Conservation (phyloP, 2,329 filamentous ascomycete genomes). For the Pyricularia pennisetigena region DNA sequence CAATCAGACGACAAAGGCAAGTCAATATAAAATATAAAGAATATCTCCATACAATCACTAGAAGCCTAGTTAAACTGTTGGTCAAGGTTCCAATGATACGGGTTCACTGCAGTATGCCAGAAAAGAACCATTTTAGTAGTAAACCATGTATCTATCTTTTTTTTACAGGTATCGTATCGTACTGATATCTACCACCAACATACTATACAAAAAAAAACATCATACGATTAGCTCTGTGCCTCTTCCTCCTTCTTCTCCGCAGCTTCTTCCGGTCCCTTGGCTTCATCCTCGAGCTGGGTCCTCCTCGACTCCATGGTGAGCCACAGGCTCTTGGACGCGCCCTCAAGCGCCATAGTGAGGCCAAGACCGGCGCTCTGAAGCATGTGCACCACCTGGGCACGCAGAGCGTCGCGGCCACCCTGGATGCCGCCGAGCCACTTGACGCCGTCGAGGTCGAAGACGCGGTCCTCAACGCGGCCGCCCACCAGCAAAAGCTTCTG, state of each 20-base stretch:
- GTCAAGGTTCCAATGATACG: not conserved
- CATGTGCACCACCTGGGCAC: slow-evolving; percentile 71
- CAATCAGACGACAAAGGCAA: not conserved
- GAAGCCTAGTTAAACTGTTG: not conserved
- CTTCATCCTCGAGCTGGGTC: slow-evolving; percentile 70
- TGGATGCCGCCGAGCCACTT: slow-evolving; percentile 63
- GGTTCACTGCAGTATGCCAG: not conserved
- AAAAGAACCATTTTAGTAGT: not conserved
- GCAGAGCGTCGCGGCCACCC: slow-evolving; percentile 70
- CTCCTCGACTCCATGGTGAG: slow-evolving; percentile 77
- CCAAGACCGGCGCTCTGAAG: slow-evolving; percentile 72
- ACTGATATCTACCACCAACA: not conserved
- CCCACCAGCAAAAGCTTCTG: slow-evolving; percentile 83
- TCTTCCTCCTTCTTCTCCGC: slow-evolving; percentile 13
- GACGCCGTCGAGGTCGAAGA: slow-evolving; percentile 67
- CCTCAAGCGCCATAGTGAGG: slow-evolving; percentile 70
- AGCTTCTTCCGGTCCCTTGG: slow-evolving; percentile 21
- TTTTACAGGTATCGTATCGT: slow-evolving; percentile 1
- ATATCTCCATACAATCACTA: not conserved
- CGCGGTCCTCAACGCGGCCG: slow-evolving; percentile 74
- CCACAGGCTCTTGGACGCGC: slow-evolving; percentile 72
- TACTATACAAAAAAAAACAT: not conserved
- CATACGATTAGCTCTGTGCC: slow-evolving; percentile 13
- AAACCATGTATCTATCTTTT: not conserved
- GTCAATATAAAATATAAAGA: not conserved